Evolutionary conservation across 2,329 filamentous ascomycete species (phyloP), one percentile per base, ranked within the genome.

Genomic region (Chrysoporthe puriensis): DNA sequence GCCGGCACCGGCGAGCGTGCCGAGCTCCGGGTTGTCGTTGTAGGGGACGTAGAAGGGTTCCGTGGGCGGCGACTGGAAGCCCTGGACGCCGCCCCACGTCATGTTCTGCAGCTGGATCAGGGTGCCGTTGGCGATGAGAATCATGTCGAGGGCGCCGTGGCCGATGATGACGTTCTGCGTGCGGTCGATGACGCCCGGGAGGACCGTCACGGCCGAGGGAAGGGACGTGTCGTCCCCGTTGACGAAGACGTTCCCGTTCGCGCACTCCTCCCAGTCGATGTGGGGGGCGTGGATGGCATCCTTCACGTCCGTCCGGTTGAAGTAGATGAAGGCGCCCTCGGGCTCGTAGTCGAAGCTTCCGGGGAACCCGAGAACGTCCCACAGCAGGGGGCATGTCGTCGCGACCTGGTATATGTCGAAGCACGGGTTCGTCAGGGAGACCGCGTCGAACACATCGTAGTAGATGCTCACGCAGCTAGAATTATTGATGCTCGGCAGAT

Each of bases 361-460:
- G 0, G 90, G 89, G 77, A 90, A 90, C 18, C 88, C 88, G 2
- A 94, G 81, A 0, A 91, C 86, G 67, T 93, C 89, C 84, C 87
- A 92, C 1, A 86, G 80, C 2, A 89, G 71, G 0, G 92, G 92
- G 75, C 92, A 96, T 14, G 88, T 91, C 4, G 87, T 88, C 2
- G 86, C 86, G 16, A 95, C 85, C 62, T 91, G 86, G 78, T 95
- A 96, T 13, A 92, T 81, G 76, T 93, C 88, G 79, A 91, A 96
- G 81, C 93, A 96, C 0, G 92, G 92, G 79, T 96, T 96, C 44
- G 87, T 77, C 1, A 80, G 74, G 4, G 81, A 70, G 8, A 85
- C 84, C 42, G 87, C 89, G 0, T 81, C 71, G 72, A 80, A 81
- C 42, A 92, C 85, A 32, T 84, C 79, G 67, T 83, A 76, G 73